phyloP scores from a whole-genome alignment of 73 alveolate genomes.

The Blepharisma stoltei region DNA sequence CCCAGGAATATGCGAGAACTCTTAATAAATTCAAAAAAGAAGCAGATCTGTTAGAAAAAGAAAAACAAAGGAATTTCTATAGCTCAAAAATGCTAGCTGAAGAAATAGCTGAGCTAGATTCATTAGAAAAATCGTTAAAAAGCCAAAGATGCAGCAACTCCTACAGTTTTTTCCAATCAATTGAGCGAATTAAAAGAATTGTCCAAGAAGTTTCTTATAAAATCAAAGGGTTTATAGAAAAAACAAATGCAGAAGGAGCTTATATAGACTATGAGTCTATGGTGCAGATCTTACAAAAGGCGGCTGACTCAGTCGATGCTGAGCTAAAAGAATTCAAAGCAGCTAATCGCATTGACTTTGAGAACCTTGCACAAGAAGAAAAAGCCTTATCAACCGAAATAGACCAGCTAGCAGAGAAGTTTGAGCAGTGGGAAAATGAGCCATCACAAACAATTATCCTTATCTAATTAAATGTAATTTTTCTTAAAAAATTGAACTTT shows the following conservation, averaged over 20 bases:
- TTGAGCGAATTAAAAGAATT: not conserved
- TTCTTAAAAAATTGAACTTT: no score
- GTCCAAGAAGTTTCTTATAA: not conserved
- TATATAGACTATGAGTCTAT: conserved; percentile 3
- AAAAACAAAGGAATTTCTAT: not conserved
- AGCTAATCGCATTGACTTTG: not conserved
- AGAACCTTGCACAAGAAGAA: conserved; percentile 1
- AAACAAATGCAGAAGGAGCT: not conserved
- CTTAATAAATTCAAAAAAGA: not conserved
- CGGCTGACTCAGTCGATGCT: not conserved
- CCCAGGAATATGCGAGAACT: not conserved
- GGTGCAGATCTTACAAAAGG: not conserved
- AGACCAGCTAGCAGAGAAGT: not conserved
- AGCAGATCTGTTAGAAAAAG: not conserved
- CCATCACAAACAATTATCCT: not conserved
- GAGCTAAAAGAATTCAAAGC: conserved; percentile 8
- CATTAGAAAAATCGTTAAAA: not conserved
- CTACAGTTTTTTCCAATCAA: not conserved
- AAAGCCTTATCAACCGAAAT: not conserved
- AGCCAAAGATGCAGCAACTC: not conserved
- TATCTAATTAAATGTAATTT: no score
- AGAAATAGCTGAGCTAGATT: conserved; percentile 17
- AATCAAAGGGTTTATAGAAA: not conserved
- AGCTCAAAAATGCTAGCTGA: not conserved
- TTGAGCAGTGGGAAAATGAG: conserved; percentile 23